Percentiles rank a stretch among this genome's conserved stretches.
Evolutionary conservation across 164 flowering plant species (phyloP).

Genomic region (Santalum album): DNA sequence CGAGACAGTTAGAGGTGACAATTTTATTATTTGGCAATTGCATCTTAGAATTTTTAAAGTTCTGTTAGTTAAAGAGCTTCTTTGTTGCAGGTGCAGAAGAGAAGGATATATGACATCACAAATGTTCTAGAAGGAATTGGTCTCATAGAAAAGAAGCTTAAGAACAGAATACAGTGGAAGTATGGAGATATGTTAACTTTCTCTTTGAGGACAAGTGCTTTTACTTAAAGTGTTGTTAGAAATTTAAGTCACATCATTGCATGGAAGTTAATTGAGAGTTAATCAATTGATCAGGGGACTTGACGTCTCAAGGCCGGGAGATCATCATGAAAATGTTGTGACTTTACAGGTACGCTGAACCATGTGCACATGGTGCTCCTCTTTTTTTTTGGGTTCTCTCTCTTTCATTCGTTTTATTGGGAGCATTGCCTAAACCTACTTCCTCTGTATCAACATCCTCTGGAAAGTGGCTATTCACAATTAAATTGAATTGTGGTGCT

Average conservation of each 20-base stretch:
- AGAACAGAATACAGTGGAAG: slow-evolving; percentile 94
- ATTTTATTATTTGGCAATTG: background rate
- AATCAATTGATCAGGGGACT: slow-evolving; percentile 46
- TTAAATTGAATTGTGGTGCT: too few relatives aligned
- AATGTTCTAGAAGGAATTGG: slow-evolving; percentile 98
- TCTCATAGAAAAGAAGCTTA: slow-evolving; percentile 81
- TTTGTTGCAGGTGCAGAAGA: slow-evolving; percentile 62
- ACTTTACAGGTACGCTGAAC: slow-evolving; percentile 50
- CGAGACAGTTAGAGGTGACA: slow-evolving; percentile 71
- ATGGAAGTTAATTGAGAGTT: slow-evolving; percentile 3
- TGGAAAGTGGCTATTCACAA: too few relatives aligned
- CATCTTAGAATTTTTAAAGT: background rate
- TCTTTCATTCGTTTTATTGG: background rate
- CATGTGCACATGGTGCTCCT: slow-evolving; percentile 1
- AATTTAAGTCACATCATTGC: background rate
- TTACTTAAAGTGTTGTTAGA: background rate
- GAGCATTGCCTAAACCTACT: too few relatives aligned
- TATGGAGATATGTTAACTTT: slow-evolving; percentile 18
- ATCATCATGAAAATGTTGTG: slow-evolving; percentile 40
- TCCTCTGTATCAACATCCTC: too few relatives aligned
- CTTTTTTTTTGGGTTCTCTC: background rate
- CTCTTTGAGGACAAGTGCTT: background rate
- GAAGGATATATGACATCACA: slow-evolving; percentile 94
- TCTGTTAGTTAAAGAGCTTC: slow-evolving; percentile 5
- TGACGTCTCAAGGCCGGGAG: slow-evolving; percentile 64